phyloP scores from a whole-genome alignment of 1,284 basidiomycete genomes.

The Ceratobasidium sp. region DNA sequence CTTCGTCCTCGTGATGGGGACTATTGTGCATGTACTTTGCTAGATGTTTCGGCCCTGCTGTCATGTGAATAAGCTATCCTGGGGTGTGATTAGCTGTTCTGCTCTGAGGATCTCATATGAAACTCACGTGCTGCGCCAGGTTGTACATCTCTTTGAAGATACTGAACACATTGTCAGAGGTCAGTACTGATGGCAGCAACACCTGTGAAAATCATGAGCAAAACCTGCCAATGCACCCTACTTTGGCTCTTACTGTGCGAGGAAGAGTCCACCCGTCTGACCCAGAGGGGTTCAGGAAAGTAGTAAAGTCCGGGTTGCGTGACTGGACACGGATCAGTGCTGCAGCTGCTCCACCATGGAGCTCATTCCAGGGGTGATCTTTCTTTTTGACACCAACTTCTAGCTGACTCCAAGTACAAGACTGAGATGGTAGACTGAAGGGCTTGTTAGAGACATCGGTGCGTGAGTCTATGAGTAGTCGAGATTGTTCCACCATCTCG shows the following conservation, averaged over 20 bases:
- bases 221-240: neutral
- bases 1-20: neutral
- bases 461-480: neutral
- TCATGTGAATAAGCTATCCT: neutral
- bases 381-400: neutral
- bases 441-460: neutral
- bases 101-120: neutral
- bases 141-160: neutral
- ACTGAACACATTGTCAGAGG: neutral
- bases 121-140: neutral
- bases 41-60: neutral
- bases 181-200: neutral
- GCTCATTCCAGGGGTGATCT: neutral
- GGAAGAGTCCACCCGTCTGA: neutral
- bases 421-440: neutral
- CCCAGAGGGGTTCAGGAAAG: neutral
- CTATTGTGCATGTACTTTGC: neutral
- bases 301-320: neutral
- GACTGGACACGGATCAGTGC: neutral
- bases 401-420: neutral
- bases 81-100: neutral
- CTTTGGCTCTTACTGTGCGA: neutral
- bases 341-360: neutral
- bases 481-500: constrained; percentile 13
- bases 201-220: neutral